Evolutionary conservation across 2,329 filamentous ascomycete species (phyloP).

Genomic region (Colletotrichum phormii): DNA sequence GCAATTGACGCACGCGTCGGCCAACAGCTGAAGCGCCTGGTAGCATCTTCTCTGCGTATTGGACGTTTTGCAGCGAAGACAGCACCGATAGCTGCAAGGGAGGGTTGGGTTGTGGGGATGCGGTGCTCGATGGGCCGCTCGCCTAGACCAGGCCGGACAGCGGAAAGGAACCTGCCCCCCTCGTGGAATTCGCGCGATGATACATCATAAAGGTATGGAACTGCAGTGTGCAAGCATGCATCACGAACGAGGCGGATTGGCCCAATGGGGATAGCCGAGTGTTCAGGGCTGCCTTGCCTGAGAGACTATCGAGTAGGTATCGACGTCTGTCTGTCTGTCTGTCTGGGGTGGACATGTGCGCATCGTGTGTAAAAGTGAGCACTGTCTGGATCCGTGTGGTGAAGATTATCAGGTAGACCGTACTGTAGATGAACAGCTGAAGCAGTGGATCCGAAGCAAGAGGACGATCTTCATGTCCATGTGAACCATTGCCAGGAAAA

Average conservation of each 20-base stretch:
- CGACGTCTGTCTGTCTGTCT: neutral
- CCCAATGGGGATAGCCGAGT: constrained; percentile 29
- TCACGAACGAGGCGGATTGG: constrained; percentile 7
- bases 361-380: neutral
- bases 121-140: constrained; percentile 13
- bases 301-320: constrained; percentile 11
- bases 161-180: constrained; percentile 29
- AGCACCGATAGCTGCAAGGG: constrained; percentile 11
- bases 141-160: constrained; percentile 20
- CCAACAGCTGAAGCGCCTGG: constrained; percentile 12
- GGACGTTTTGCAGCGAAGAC: constrained; percentile 14
- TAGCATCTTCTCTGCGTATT: neutral
- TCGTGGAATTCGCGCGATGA: constrained; percentile 26
- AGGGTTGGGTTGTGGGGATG: constrained; percentile 23
- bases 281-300: constrained; percentile 22
- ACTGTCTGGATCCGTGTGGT: constrained; percentile 10
- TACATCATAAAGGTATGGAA: constrained; percentile 5
- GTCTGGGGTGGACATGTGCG: neutral
- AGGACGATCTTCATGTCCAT: constrained; percentile 27
- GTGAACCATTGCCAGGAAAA: constrained; percentile 7
- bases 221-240: neutral
- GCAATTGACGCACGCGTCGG: constrained; percentile 17
- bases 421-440: constrained; percentile 8
- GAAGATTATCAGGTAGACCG: neutral
- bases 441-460: constrained; percentile 11